phyloP scores from a whole-genome alignment of 805 yeast species.

The Millerozyma acaciae region DNA sequence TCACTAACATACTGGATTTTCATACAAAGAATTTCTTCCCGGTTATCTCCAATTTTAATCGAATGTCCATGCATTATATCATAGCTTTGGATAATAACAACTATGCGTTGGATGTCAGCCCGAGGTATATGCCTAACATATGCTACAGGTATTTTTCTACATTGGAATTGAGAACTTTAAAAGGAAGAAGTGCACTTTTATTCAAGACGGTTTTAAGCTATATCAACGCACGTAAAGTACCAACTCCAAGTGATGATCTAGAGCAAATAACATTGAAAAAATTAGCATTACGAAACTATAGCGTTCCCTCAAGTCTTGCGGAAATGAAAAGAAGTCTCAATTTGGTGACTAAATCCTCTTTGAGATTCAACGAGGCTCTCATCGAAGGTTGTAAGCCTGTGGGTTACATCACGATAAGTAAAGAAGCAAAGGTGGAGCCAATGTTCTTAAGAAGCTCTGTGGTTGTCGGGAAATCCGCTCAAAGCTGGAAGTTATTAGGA shows the following conservation, averaged over 20 bases:
- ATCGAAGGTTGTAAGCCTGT: conserved; percentile 10
- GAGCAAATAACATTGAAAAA: conserved; percentile 20
- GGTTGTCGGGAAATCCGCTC: conserved; percentile 26
- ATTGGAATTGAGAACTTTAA: conserved; percentile 25
- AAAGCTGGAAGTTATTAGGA: conserved; percentile 34
- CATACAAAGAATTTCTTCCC: conserved; percentile 20
- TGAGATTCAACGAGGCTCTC: conserved; percentile 26
- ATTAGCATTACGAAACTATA: conserved; percentile 20
- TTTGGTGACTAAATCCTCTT: conserved; percentile 16
- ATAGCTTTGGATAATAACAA: conserved; percentile 16
- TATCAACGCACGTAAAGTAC: conserved; percentile 11
- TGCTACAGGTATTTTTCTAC: conserved; percentile 25
- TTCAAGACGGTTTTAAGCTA: conserved; percentile 21
- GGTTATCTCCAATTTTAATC: conserved; percentile 16
- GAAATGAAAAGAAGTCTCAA: conserved; percentile 28
- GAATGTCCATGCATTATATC: conserved; percentile 30
- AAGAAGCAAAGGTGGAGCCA: conserved; percentile 6
- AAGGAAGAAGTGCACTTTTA: conserved; percentile 21
- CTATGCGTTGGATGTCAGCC: conserved; percentile 22
- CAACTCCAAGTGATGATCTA: conserved; percentile 4
- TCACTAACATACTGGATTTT: conserved; percentile 2
- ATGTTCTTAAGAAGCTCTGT: conserved; percentile 20
- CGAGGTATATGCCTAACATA: conserved; percentile 30
- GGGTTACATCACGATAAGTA: conserved; percentile 12
- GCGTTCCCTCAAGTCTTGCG: conserved; percentile 20